A percentile compares a stretch with the other conserved stretches of the same genome.
phyloP scores from a whole-genome alignment of 345 rosid species.

The Lepidium sativum region DNA sequence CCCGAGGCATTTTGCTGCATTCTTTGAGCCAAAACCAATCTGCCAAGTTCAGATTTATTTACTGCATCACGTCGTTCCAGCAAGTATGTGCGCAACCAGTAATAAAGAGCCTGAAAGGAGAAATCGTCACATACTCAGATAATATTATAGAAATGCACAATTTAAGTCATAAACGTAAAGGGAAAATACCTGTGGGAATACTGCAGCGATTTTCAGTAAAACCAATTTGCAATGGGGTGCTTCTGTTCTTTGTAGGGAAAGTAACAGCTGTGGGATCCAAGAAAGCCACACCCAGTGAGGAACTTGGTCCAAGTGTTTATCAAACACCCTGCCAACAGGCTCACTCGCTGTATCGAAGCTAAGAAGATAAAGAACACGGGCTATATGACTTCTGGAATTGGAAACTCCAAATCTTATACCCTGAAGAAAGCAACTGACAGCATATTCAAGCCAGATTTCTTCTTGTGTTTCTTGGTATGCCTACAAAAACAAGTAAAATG shows the following conservation, averaged over 20 bases:
- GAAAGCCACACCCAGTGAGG: constrained; percentile 99
- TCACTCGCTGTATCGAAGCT: constrained; percentile 93
- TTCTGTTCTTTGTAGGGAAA: constrained; percentile 93
- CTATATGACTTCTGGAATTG: constrained; percentile 90
- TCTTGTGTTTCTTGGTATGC: constrained; percentile 79
- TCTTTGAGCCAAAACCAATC: constrained; percentile 89
- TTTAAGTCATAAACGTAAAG: background rate
- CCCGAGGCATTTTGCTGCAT: constrained; percentile 73
- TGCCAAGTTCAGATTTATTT: constrained; percentile 67
- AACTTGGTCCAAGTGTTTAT: constrained; percentile 85
- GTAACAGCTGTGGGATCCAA: constrained; percentile 95
- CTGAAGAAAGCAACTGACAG: constrained; percentile 98
- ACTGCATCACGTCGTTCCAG: constrained; percentile 98
- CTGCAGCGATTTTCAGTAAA: constrained; percentile 78
- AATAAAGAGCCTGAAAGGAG: constrained; percentile 70
- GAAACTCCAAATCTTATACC: constrained; percentile 94
- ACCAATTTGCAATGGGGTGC: constrained; percentile 98
- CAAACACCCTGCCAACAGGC: constrained; percentile 92
- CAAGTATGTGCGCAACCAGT: constrained; percentile 97
- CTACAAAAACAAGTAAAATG: constrained; percentile 35
- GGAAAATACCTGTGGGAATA: constrained; percentile 71
- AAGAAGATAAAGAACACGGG: constrained; percentile 91
- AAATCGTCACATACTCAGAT: constrained; percentile 4
- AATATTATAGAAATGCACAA: constrained; percentile 5
- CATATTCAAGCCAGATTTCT: constrained; percentile 95